Conservation (phyloP, 176 grass and related monocot species). For the Aegilops tauschii region DNA sequence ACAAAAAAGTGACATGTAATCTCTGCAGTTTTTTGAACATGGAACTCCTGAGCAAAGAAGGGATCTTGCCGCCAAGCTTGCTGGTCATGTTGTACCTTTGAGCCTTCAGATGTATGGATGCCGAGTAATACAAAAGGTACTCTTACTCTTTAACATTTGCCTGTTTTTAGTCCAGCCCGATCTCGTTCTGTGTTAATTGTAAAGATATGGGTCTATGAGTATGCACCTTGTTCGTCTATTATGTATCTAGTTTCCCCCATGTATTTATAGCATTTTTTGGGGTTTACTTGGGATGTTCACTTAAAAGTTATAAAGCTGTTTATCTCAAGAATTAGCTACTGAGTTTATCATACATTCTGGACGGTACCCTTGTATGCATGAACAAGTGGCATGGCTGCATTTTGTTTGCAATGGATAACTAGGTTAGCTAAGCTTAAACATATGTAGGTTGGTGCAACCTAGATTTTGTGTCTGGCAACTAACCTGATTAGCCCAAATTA, state of each 20-base stretch:
- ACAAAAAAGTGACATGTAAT: slow-evolving; percentile 18
- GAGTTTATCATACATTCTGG: background rate
- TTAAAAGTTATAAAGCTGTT: background rate
- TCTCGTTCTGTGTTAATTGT: background rate
- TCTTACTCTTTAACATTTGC: background rate
- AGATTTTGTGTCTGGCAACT: background rate
- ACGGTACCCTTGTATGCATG: background rate
- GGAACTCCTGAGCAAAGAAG: slow-evolving; percentile 84
- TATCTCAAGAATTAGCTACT: slow-evolving; percentile 14
- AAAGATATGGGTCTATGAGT: background rate
- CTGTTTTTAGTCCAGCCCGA: background rate
- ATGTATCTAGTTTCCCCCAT: background rate
- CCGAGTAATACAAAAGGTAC: slow-evolving; percentile 97
- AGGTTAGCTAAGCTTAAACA: background rate
- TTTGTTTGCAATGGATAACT: background rate
- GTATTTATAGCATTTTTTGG: slow-evolving; percentile 8
- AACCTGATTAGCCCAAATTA: slow-evolving; percentile 3
- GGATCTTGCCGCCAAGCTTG: slow-evolving; percentile 87
- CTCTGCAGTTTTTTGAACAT: slow-evolving; percentile 91
- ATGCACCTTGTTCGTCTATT: background rate
- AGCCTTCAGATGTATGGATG: slow-evolving; percentile 99
- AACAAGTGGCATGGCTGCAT: background rate
- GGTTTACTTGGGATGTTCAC: background rate
- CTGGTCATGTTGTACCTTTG: slow-evolving; percentile 77
- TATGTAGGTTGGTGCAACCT: background rate